These are phyloP conservation scores for Microcos paniculata DNA, from an alignment of 345 rosid genomes.

Conservation along the genomic window DNA sequence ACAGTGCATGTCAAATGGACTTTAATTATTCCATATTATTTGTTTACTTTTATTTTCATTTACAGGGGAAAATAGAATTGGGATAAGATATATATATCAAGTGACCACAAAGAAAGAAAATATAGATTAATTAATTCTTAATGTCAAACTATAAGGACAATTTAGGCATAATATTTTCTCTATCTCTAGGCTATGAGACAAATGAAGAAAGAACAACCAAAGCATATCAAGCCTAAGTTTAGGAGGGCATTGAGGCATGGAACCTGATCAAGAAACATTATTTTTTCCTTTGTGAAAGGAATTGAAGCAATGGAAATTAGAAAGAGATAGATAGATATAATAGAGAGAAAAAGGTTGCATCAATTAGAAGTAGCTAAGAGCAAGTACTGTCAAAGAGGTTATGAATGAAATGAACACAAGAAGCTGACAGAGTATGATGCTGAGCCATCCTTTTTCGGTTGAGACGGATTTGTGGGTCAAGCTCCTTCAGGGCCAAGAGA, in stretches of 20 bases:
- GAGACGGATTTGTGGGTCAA: slow-evolving; percentile 47
- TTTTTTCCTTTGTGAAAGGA: background rate
- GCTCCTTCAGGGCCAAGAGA: slow-evolving; percentile 18
- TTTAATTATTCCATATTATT: background rate
- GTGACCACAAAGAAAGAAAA: background rate
- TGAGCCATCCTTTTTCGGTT: slow-evolving; percentile 22
- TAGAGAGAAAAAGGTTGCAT: background rate
- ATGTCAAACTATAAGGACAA: background rate
- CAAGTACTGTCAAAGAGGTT: background rate
- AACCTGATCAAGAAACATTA: background rate
- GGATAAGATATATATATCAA: background rate
- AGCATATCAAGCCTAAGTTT: slow-evolving; percentile 5
- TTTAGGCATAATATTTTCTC: slow-evolving; percentile 6
- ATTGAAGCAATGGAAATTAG: background rate
- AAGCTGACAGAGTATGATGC: slow-evolving; percentile 11
- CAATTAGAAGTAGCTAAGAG: background rate
- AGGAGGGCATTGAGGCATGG: slow-evolving; percentile 5
- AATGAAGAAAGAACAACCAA: background rate
- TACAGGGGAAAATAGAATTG: background rate
- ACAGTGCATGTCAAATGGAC: background rate
- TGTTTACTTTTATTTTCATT: background rate
- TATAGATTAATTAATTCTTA: background rate
- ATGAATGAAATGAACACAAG: background rate
- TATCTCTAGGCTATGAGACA: background rate
- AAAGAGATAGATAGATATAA: too few relatives aligned